Conservation (phyloP, 1,284 basidiomycete species). For the Ganoderma multipileum region DNA sequence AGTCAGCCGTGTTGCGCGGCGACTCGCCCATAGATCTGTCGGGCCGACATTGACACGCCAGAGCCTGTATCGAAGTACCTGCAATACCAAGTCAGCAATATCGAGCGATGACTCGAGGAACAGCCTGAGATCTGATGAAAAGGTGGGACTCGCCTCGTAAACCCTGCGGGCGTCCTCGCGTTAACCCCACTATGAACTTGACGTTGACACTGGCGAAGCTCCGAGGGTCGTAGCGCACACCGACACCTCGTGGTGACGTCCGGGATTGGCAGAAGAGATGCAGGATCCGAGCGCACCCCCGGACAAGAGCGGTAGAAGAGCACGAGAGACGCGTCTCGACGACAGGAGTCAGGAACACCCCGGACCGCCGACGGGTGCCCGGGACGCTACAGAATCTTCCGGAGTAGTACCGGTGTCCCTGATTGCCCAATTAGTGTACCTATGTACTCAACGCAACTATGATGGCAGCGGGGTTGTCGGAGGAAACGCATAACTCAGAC, state of each 20-base stretch:
- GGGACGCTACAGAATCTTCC: background rate
- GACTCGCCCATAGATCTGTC: background rate
- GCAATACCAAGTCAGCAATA: background rate
- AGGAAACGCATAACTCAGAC: background rate
- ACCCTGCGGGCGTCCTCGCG: background rate
- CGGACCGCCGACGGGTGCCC: background rate
- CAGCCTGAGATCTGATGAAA: background rate
- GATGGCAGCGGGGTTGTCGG: background rate
- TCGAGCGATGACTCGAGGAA: background rate
- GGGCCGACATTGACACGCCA: too few relatives aligned
- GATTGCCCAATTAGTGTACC: background rate
- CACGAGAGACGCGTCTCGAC: too few relatives aligned
- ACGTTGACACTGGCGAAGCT: background rate
- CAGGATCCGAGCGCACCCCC: background rate
- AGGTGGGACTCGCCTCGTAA: background rate
- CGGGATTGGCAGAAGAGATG: background rate
- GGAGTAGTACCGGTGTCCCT: background rate
- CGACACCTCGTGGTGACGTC: background rate
- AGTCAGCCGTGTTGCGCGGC: background rate
- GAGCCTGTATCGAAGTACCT: too few relatives aligned
- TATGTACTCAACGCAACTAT: background rate
- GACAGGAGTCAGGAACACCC: background rate
- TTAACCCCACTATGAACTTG: background rate
- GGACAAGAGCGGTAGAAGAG: too few relatives aligned
- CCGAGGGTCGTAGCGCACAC: background rate